A percentile compares a stretch with the other conserved stretches of the same genome.
Conservation (phyloP, 192 early-diverging fungal genomes). For the Paraglomus brasilianum region DNA sequence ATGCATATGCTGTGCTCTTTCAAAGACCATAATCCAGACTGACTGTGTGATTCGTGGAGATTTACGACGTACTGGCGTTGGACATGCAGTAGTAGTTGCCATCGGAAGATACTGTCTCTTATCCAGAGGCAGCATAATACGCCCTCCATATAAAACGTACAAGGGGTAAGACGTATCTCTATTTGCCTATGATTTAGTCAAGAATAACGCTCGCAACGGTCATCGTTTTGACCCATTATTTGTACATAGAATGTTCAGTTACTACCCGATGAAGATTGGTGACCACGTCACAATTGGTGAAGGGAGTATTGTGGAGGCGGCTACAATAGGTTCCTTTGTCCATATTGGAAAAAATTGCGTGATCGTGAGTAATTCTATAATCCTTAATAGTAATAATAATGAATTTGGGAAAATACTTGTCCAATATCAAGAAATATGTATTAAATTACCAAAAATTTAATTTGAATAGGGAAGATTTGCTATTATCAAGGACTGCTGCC, state of each 20-base stretch:
- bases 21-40: constrained; percentile 86
- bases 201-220: background rate
- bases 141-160: constrained; percentile 95
- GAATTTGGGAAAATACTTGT: constrained; percentile 2
- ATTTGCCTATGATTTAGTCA: background rate
- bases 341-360: constrained; percentile 92
- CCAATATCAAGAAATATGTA: background rate
- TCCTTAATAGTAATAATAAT: too few species aligned
- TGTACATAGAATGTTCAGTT: constrained; percentile 76
- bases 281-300: constrained; percentile 89
- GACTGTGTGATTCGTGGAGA: constrained; percentile 94
- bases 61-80: constrained; percentile 80
- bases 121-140: constrained; percentile 70
- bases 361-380: constrained; percentile 63
- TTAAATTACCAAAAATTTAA: background rate
- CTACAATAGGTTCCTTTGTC: constrained; percentile 87
- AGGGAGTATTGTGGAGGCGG: constrained; percentile 86
- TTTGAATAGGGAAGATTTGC: constrained; percentile 78
- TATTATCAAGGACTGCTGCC: constrained; percentile 92
- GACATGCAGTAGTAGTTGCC: constrained; percentile 85
- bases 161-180: constrained; percentile 59
- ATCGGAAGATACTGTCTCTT: constrained; percentile 91
- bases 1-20: background rate
- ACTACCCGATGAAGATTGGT: constrained; percentile 98
- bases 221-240: background rate